These are phyloP conservation scores for Moesziomyces sp. DNA, from an alignment of 1,284 basidiomycete species.

Conservation along the genomic window DNA sequence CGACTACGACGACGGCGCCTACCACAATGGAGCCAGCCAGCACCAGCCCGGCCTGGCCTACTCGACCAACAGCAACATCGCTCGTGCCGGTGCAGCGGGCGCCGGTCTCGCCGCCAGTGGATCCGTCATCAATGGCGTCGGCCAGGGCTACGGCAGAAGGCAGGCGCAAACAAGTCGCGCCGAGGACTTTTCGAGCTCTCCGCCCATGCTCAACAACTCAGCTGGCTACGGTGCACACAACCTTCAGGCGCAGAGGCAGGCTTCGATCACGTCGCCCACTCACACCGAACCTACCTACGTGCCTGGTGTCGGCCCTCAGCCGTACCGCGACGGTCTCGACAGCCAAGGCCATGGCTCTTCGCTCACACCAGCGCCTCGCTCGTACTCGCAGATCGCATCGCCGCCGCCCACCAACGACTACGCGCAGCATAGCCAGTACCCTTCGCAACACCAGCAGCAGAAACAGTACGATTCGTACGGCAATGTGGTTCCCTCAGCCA, in stretches of 20 bases:
- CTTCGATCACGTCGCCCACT: constrained; percentile 15
- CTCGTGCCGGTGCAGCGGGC: constrained; percentile 19
- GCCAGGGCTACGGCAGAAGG: constrained; percentile 51
- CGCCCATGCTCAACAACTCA: constrained; percentile 46
- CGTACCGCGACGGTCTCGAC: constrained; percentile 47
- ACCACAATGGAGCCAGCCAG: constrained; percentile 26
- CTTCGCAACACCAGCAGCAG: constrained; percentile 14
- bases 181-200: constrained; percentile 28
- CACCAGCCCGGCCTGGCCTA: constrained; percentile 42
- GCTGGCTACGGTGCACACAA: constrained; percentile 51
- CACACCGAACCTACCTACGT: constrained; percentile 36
- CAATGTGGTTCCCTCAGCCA: constrained; percentile 15
- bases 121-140: constrained; percentile 52
- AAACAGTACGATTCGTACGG: constrained; percentile 37
- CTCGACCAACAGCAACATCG: constrained; percentile 33
- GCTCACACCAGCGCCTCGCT: constrained; percentile 28
- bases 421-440: constrained; percentile 18
- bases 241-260: constrained; percentile 13
- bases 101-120: constrained; percentile 20
- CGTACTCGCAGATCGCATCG: constrained; percentile 33
- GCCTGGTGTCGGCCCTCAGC: constrained; percentile 55
- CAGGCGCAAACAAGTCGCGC: constrained; percentile 23
- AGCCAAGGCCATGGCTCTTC: neutral
- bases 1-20: constrained; percentile 52
- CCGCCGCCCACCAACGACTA: constrained; percentile 30